Evolutionary conservation across 306 rosid species (phyloP).

Genomic region (Vigna mungo): DNA sequence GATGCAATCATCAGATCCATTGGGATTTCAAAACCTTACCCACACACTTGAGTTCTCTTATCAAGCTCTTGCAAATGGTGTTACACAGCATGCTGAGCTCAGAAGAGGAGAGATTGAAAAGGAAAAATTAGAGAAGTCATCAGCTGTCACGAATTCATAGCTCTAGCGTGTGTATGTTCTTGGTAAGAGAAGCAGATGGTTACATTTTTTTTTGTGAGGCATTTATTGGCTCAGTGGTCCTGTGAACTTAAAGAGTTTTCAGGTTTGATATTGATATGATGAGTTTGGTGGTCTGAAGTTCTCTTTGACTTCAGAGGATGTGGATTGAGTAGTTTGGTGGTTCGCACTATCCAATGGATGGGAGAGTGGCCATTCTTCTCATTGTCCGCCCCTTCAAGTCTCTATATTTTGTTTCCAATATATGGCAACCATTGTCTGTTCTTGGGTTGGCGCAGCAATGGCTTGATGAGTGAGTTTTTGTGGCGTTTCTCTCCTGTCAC

Average conservation of each 20-base stretch:
- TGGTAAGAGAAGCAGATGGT: conserved; percentile 51
- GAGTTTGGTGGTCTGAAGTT: conserved; percentile 48
- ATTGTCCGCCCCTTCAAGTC: conserved; percentile 23
- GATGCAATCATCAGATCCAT: conserved; percentile 71
- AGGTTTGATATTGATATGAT: conserved; percentile 53
- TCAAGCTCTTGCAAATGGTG: conserved; percentile 89
- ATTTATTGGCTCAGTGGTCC: conserved; percentile 47
- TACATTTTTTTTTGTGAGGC: conserved; percentile 47
- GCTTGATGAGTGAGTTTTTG: conserved; percentile 23
- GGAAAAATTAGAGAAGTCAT: conserved; percentile 78
- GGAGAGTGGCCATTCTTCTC: conserved; percentile 13
- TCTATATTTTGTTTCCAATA: conserved; percentile 45
- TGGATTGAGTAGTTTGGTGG: conserved; percentile 44
- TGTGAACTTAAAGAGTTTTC: conserved; percentile 46
- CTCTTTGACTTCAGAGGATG: conserved; percentile 44
- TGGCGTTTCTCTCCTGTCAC: conserved; percentile 44
- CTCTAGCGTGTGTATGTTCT: conserved; percentile 49
- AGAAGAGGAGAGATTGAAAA: conserved; percentile 84
- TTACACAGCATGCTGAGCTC: conserved; percentile 88
- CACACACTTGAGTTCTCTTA: conserved; percentile 86
- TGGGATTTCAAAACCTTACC: conserved; percentile 79
- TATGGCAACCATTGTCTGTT: conserved; percentile 41
- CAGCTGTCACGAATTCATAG: conserved; percentile 59
- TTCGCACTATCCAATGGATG: conserved; percentile 12
- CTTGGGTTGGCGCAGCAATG: conserved; percentile 39